Base-by-base conservation (phyloP, 2,329 filamentous ascomycete genomes). In the Daldinia sp. region DNA sequence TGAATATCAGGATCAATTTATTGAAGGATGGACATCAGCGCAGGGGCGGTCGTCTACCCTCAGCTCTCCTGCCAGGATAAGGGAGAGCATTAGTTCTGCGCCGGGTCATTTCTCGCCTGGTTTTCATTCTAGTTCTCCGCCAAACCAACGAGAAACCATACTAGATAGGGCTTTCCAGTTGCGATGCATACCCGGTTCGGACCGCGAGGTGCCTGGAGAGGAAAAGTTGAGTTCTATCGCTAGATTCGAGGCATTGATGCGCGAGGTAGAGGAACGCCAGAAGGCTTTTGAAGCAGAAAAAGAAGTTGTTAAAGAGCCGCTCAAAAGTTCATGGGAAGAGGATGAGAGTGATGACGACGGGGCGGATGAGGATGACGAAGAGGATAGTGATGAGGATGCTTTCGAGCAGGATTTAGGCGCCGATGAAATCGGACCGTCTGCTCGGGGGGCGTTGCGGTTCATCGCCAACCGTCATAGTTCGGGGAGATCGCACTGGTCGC, bases 111-210 rank as follows among this genome's bases (percentile, higher is more conserved):
- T 69, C 17, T 69, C 73, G 5, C 70, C 72, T 4, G 70, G 80
- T 7, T 69, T 79, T 2, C 77, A 81, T 37, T 81, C 82, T 1
- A 81, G 79, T 68, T 83, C 84, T 0, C 84, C 85, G 0, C 82
- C 84, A 1, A 77, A 75, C 0, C 84, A 84, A 1, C 81, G 87
- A 13, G 87, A 90, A 74, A 89, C 87, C 0, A 90, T 90, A 52
- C 74, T 90, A n/a, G 87, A 90, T 71, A 78, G 87, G 35, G 87
- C 87, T 0, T 90, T 90, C 69, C 85, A 88, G 68, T 76, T 90
- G 76, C 81, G 84, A 7, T 86, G 79, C 59, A 88, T 90, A 30
- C 87, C 87, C 13, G 87, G 87, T 4, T 85, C 84, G 2, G 85
- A 87, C 9, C 76, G 77, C 6, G 79, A 83, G 50, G 68, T 75